Percentiles rank a stretch among this genome's conserved stretches.
Conservation (phyloP, 108 stramenopile genomes). For the Nitzschia sp. region DNA sequence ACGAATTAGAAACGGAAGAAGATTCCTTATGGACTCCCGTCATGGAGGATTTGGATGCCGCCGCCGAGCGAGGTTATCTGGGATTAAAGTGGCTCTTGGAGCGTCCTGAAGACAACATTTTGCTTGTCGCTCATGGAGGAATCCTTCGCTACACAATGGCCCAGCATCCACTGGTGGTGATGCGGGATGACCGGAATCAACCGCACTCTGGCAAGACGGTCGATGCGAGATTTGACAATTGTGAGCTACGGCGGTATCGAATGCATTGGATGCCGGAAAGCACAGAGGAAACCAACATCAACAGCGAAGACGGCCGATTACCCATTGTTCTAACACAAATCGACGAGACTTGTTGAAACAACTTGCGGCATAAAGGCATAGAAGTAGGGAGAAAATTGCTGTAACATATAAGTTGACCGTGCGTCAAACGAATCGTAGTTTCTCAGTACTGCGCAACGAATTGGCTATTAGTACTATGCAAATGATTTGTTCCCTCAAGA, state of each 20-base stretch:
- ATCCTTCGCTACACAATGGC: slow-evolving; percentile 67
- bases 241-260: slow-evolving; percentile 70
- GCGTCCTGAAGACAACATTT: slow-evolving; percentile 50
- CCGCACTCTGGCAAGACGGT: slow-evolving; percentile 27
- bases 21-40: slow-evolving; percentile 68
- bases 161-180: slow-evolving; percentile 48
- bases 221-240: slow-evolving; percentile 73
- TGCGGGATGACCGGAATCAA: slow-evolving; percentile 49
- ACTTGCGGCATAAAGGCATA: neutral
- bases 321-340: slow-evolving; percentile 24
- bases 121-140: slow-evolving; percentile 75
- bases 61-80: slow-evolving; percentile 69
- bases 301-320: neutral
- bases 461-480: too few species aligned
- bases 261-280: slow-evolving; percentile 25
- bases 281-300: neutral
- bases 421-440: too few species aligned
- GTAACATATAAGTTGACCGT: too few species aligned
- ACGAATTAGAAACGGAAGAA: slow-evolving; percentile 17
- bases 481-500: neutral
- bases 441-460: too few species aligned
- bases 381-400: too few species aligned
- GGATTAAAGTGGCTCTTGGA: slow-evolving; percentile 61
- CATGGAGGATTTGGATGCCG: slow-evolving; percentile 57
- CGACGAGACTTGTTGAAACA: slow-evolving; percentile 9